Base-by-base conservation (phyloP, 805 yeast species). In the Metschnikowia corniflorae region DNA sequence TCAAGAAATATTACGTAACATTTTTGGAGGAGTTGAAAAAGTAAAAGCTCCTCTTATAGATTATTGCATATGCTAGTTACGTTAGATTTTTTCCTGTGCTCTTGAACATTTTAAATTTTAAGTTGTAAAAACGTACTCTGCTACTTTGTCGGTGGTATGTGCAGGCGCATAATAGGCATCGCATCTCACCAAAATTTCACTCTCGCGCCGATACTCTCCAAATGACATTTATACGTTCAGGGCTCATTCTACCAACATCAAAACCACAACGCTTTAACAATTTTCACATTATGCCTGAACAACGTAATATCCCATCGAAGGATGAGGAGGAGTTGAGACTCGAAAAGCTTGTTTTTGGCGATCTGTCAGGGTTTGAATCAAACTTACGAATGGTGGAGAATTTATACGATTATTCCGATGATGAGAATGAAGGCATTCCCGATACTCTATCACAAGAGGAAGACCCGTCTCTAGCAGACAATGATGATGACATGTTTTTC, bases 311-410 rank as follows among this genome's bases (percentile, higher is more conserved):
- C 8, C 39, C 39, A n/a, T 20, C 31, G 21, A 91, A 93, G 49
- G 94, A 86, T 57, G 82, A 76, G 34, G 96, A 87, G 57, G 98
- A 93, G 60, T 50, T 80, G 28, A 73, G 65, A 38, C 72, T 93
- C 33, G 95, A 89, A 45, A 84, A 77, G 57, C 70, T 86, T 10
- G 95, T 93, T 4, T 89, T 93, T 62, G 97, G 98, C 12, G 97
- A 93, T 56, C 50, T 71, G 3, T 83, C 78, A 37, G 83, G 91
- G 20, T 82, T 84, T 63, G 85, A 80, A 51, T 54, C 60, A 21
- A 82, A 80, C 42, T 66, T 86, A 53, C 78, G 72, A 38, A 71
- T 73, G 40, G 63, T 79, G 33, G 86, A 81, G 47, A 71, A 80
- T 43, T 63, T 80, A 26, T 75, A 66, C 49, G 71, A 70, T 24